Conservation (phyloP, 805 yeast genomes). For the Yamadazyma phyllophila region DNA sequence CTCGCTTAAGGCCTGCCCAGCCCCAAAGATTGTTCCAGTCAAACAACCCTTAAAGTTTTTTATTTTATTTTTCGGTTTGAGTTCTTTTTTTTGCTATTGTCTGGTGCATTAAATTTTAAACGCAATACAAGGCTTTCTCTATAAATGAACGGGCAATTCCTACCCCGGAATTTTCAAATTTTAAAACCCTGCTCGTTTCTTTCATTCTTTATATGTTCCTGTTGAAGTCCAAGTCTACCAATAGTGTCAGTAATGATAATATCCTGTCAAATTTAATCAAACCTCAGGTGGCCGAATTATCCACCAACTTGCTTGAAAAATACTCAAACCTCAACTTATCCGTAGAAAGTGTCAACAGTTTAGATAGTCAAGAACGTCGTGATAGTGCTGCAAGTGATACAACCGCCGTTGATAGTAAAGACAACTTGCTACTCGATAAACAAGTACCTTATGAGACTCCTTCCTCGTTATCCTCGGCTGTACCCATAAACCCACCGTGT, state of each 20-base stretch:
- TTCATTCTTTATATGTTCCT: constrained; percentile 6
- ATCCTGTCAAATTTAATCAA: constrained; percentile 13
- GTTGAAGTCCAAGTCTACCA: constrained; percentile 15
- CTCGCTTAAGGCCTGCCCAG: not conserved
- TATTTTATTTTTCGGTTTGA: not conserved
- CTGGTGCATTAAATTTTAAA: not conserved
- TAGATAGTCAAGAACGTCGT: constrained; percentile 14
- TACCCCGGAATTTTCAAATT: not conserved
- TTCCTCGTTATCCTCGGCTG: not conserved
- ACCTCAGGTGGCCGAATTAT: not conserved
- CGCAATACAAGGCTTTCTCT: not conserved
- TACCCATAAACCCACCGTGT: too few relatives aligned
- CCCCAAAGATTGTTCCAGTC: not conserved
- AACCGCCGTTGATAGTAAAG: constrained; percentile 13
- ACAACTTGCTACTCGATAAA: not conserved
- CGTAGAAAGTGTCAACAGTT: constrained; percentile 13
- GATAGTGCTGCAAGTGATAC: constrained; percentile 14
- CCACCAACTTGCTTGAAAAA: constrained; percentile 14
- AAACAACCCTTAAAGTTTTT: not conserved
- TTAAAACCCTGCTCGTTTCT: not conserved
- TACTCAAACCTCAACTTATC: constrained; percentile 15
- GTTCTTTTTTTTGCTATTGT: constrained; percentile 2
- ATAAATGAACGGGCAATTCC: constrained; percentile 1
- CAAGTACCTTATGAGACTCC: not conserved
- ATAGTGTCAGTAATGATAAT: constrained; percentile 14